These are phyloP conservation scores for Beta vulgaris DNA, from an alignment of 148 eudicot genomes.

Conservation along the genomic window DNA sequence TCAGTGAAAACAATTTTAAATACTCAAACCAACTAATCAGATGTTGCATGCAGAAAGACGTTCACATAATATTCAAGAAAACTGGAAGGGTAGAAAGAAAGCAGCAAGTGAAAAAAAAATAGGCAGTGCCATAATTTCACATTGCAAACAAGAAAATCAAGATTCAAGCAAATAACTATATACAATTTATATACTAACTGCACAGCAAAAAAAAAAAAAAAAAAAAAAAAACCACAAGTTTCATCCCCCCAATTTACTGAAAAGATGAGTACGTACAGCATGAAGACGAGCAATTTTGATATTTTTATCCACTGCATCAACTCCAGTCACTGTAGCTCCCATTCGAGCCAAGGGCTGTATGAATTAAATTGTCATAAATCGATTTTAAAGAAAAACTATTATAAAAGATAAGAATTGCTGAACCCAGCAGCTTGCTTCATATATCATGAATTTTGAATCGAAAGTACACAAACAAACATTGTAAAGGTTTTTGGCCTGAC, in stretches of 20 bases:
- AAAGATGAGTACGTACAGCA: slow-evolving; percentile 51
- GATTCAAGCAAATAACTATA: background rate
- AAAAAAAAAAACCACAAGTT: background rate
- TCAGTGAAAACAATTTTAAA: too few relatives aligned
- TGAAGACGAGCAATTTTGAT: slow-evolving; percentile 86
- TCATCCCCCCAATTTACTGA: background rate
- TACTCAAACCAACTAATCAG: too few relatives aligned
- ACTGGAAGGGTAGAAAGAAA: too few relatives aligned
- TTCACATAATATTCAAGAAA: too few relatives aligned
- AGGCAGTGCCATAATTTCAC: background rate
- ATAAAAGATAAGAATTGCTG: background rate
- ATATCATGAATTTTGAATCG: background rate
- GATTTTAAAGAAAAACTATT: background rate
- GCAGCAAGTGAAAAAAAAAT: background rate
- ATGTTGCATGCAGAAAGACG: too few relatives aligned
- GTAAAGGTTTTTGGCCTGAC: background rate
- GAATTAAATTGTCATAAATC: slow-evolving; percentile 5
- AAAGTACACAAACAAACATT: background rate
- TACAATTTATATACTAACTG: background rate
- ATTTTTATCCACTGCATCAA: slow-evolving; percentile 92
- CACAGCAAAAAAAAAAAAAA: background rate
- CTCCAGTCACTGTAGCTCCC: slow-evolving; percentile 90
- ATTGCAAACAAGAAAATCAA: background rate
- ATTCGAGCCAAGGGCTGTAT: slow-evolving; percentile 90
- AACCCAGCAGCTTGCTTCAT: background rate